Percentiles rank a stretch among this genome's conserved stretches.
Conservation (phyloP, 495 filamentous ascomycete genomes). For the Trichocladium uniseriatum region DNA sequence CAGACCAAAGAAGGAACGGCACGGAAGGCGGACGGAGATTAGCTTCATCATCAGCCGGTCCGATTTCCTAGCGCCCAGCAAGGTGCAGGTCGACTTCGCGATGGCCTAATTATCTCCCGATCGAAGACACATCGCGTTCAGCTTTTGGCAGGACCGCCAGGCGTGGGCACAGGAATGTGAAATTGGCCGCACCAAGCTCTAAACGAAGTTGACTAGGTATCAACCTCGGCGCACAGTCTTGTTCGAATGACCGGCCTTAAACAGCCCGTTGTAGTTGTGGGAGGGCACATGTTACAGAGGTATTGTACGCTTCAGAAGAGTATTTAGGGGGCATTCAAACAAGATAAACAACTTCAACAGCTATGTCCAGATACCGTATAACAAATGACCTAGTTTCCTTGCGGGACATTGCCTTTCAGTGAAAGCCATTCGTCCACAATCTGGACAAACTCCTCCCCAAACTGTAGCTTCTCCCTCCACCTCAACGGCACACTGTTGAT, state of each 20-base stretch:
- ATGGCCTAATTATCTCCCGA: conserved; percentile 83
- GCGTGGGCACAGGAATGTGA: too few relatives aligned
- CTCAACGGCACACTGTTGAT: conserved; percentile 16
- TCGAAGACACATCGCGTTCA: conserved; percentile 61
- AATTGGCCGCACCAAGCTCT: too few relatives aligned
- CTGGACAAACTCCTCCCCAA: conserved; percentile 22
- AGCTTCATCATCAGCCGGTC: conserved; percentile 85
- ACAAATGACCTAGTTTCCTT: neutral
- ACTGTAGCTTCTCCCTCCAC: conserved; percentile 27
- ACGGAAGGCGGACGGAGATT: conserved; percentile 56
- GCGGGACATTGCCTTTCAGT: neutral
- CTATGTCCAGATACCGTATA: too few relatives aligned
- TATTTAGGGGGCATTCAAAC: too few relatives aligned
- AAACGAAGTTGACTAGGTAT: too few relatives aligned
- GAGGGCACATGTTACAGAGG: too few relatives aligned
- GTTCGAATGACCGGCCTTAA: too few relatives aligned
- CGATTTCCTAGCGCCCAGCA: conserved; percentile 72
- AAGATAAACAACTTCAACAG: too few relatives aligned
- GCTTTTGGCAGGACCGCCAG: conserved; percentile 52
- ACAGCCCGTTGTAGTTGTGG: too few relatives aligned
- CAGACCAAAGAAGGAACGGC: conserved; percentile 53
- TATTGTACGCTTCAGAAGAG: too few relatives aligned
- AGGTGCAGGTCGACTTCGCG: conserved; percentile 68
- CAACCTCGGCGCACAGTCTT: too few relatives aligned
- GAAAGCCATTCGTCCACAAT: conserved; percentile 12